phyloP scores from a whole-genome alignment of 305 asterid species.

The Fraxinus dipetala region DNA sequence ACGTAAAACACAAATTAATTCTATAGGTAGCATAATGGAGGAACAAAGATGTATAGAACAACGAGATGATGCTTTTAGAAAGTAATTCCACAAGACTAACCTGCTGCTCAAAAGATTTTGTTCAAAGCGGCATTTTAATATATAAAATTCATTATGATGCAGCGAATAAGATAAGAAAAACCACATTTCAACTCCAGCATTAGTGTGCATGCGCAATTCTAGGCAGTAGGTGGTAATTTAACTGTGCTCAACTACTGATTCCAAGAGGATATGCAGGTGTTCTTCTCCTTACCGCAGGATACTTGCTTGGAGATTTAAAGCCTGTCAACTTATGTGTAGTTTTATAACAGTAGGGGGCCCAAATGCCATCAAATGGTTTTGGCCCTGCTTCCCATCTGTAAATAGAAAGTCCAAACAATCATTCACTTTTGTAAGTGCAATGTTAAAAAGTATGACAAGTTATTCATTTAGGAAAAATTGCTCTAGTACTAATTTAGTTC shows the following conservation, averaged over 20 bases:
- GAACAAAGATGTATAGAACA: neutral
- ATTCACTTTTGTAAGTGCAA: neutral
- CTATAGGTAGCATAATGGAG: neutral
- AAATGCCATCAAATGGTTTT: slow-evolving; percentile 47
- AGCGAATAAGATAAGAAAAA: neutral
- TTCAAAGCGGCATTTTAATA: neutral
- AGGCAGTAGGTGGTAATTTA: neutral
- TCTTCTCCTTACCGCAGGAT: slow-evolving; percentile 41
- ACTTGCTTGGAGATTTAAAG: slow-evolving; percentile 35
- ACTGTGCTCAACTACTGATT: slow-evolving; percentile 2
- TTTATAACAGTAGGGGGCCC: slow-evolving; percentile 54
- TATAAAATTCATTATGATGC: neutral
- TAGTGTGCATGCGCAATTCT: neutral
- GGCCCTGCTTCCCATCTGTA: slow-evolving; percentile 52
- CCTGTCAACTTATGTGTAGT: slow-evolving; percentile 42
- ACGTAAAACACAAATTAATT: neutral
- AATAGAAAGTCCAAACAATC: slow-evolving; percentile 18
- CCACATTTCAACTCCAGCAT: neutral
- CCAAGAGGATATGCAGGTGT: slow-evolving; percentile 7
- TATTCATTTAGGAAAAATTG: neutral
- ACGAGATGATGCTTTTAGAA: neutral
- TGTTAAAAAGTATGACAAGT: neutral
- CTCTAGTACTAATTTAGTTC: neutral
- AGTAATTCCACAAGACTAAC: neutral
- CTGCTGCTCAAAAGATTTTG: neutral